phyloP scores from a whole-genome alignment of 495 filamentous ascomycete genomes.

The Penicillium flavigenum region DNA sequence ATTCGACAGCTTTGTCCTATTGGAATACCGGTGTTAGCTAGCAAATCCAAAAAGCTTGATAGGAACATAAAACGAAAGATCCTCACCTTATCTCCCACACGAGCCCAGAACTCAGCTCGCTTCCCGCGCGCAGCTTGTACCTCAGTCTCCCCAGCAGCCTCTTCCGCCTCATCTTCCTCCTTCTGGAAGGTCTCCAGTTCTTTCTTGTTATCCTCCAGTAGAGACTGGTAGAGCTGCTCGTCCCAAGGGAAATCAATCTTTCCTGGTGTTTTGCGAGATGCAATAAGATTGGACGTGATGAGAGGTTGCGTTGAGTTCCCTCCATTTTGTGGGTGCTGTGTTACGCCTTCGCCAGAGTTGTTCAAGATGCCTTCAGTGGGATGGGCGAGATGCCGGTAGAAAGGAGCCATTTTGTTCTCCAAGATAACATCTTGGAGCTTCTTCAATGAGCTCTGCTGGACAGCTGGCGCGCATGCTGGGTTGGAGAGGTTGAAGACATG shows the following conservation, averaged over 20 bases:
- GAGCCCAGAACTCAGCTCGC: slow-evolving; percentile 90
- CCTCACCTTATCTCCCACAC: slow-evolving; percentile 90
- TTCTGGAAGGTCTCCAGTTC: slow-evolving; percentile 91
- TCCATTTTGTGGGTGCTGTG: slow-evolving; percentile 53
- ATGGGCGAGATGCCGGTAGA: slow-evolving; percentile 94
- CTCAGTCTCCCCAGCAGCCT: slow-evolving; percentile 95
- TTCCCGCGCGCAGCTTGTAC: slow-evolving; percentile 90
- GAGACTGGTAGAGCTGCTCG: slow-evolving; percentile 77
- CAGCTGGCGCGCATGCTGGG: slow-evolving; percentile 65
- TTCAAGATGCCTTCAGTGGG: slow-evolving; percentile 91
- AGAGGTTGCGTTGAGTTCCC: slow-evolving; percentile 59
- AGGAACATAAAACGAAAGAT: neutral
- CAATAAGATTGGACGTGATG: slow-evolving; percentile 61
- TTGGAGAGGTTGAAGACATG: slow-evolving; percentile 97
- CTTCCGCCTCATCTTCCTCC: slow-evolving; percentile 90
- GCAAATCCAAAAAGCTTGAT: slow-evolving; percentile 1
- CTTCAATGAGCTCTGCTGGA: slow-evolving; percentile 73
- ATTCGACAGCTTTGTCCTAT: slow-evolving; percentile 88
- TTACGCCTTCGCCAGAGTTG: slow-evolving; percentile 64
- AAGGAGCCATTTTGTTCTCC: slow-evolving; percentile 93
- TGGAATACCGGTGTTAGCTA: slow-evolving; percentile 18
- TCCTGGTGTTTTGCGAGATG: slow-evolving; percentile 59
- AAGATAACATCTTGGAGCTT: slow-evolving; percentile 88
- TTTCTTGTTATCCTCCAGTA: slow-evolving; percentile 84
- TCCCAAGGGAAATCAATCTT: slow-evolving; percentile 82